phyloP scores from a whole-genome alignment of 2,329 filamentous ascomycete genomes.

The Sporothrix luriei region DNA sequence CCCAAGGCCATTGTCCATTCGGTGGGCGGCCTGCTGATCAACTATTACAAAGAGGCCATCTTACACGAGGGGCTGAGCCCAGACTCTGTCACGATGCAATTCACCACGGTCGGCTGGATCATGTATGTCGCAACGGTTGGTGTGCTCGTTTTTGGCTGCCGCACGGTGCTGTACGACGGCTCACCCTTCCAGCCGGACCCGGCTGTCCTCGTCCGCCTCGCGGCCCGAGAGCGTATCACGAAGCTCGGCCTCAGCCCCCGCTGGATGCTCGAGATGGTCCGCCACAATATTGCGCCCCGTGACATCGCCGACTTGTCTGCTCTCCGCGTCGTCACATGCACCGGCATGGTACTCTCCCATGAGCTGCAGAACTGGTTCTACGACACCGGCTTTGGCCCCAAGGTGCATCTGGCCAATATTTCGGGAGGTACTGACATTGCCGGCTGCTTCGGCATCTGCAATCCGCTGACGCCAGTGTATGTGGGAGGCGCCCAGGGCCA shows the following conservation, averaged over 20 bases:
- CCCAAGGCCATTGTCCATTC: slow-evolving; percentile 87
- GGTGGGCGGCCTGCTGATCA: slow-evolving; percentile 64
- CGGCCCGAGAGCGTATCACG: slow-evolving; percentile 67
- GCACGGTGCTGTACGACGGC: slow-evolving; percentile 76
- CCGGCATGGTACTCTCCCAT: slow-evolving; percentile 80
- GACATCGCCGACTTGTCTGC: slow-evolving; percentile 63
- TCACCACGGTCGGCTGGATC: slow-evolving; percentile 79
- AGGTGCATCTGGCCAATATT: slow-evolving; percentile 71
- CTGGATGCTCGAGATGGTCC: slow-evolving; percentile 74
- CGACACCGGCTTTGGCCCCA: slow-evolving; percentile 67
- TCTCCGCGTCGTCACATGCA: slow-evolving; percentile 66
- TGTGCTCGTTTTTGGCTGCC: slow-evolving; percentile 61
- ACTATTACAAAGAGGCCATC: slow-evolving; percentile 59
- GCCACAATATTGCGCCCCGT: slow-evolving; percentile 62
- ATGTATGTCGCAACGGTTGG: slow-evolving; percentile 73
- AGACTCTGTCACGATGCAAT: slow-evolving; percentile 54
- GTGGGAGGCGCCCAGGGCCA: slow-evolving; percentile 57
- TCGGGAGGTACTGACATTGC: slow-evolving; percentile 77
- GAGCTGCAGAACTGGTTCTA: slow-evolving; percentile 79
- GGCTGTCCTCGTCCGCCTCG: slow-evolving; percentile 62
- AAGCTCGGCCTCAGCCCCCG: slow-evolving; percentile 74
- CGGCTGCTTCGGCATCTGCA: slow-evolving; percentile 64
- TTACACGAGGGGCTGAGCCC: slow-evolving; percentile 51
- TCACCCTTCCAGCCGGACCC: slow-evolving; percentile 75
- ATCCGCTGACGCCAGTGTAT: slow-evolving; percentile 68